Base-by-base conservation (phyloP, 2,329 filamentous ascomycete genomes). In the Fusarium sp. region DNA sequence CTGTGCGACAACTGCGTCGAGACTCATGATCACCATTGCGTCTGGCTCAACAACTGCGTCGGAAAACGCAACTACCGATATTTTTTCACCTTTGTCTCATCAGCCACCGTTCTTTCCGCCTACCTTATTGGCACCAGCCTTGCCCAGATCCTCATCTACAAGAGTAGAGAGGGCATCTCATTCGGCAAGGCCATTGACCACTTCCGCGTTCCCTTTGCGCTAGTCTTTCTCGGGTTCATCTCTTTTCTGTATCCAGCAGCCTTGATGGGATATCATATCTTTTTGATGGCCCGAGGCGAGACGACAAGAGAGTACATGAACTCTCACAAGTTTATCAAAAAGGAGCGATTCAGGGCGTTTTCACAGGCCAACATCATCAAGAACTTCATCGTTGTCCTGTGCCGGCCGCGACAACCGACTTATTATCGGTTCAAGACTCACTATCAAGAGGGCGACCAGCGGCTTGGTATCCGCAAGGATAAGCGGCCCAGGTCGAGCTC, bases 11-110 rank as follows among this genome's bases (percentile, higher is more conserved):
- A 97, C 82, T 99, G 96, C 81, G 90, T 99, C 69, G 96, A 99
- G 83, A 98, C 95, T 0, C 94, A 98, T 75, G 96, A 99, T 79
- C 96, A 99, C 80, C 96, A 99, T 83, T 99, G 96, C 79, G 95
- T 98, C 17, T 99, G 96, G 96, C 90, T 99, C 72, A 99, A 99
- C 84, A 99, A 99, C 82, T 99, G 96, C 75, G 93, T 99, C 58
- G 96, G 96, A 49, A 92, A 96, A 74, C 94, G 96, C 78, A 99
- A 99, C 84, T 99, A 99, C 84, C 94, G 96, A 72, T 98, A 96
- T 83, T 99, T 99, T 83, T 98, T 98, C 81, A 90, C 93, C 12
- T 99, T 98, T 82, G 92, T 99, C 73, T 91, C 90, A 62, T 91
- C 92, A 16, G 91, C 90, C n/a, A 94, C 94, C 0, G 75, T 98